Percentiles rank a stretch among this genome's conserved stretches.
Evolutionary conservation across 106 monocot genomes (phyloP).

Genomic region (Posidonia australis): DNA sequence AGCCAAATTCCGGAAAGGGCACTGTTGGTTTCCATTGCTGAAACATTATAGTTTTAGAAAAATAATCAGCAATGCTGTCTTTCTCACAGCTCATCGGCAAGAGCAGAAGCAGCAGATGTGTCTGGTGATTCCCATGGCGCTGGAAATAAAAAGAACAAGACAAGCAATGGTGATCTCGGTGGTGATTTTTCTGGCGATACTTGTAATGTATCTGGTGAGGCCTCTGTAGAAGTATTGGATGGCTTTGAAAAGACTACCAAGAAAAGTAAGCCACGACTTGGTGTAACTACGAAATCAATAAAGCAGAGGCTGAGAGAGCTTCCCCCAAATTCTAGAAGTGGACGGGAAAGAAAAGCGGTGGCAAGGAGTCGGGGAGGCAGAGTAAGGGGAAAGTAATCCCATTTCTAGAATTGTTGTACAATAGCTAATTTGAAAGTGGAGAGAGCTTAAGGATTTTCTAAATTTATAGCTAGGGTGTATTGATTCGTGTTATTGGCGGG

Average conservation of each 20-base stretch:
- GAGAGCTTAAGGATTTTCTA: no score
- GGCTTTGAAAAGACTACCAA: not conserved
- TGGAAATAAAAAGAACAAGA: not conserved
- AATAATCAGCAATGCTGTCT: not conserved
- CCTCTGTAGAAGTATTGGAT: not conserved
- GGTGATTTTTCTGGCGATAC: not conserved
- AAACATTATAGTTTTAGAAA: not conserved
- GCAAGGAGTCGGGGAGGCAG: not conserved
- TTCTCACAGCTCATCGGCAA: not conserved
- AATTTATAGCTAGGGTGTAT: no score
- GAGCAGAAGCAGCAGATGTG: not conserved
- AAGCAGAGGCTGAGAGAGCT: constrained; percentile 1
- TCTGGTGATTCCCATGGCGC: not conserved
- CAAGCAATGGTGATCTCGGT: not conserved
- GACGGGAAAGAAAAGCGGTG: not conserved
- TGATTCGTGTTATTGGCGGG: no score
- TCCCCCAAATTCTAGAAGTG: not conserved
- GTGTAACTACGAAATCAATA: constrained; percentile 5
- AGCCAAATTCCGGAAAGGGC: not conserved
- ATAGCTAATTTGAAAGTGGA: no score
- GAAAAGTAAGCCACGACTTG: not conserved
- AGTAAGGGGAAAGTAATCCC: not conserved
- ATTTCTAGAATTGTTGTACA: no score
- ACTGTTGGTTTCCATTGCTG: not conserved
- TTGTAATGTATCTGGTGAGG: not conserved